Evolutionary conservation across 2,329 filamentous ascomycete genomes (phyloP).

Genomic region (Clathrospora elynae): DNA sequence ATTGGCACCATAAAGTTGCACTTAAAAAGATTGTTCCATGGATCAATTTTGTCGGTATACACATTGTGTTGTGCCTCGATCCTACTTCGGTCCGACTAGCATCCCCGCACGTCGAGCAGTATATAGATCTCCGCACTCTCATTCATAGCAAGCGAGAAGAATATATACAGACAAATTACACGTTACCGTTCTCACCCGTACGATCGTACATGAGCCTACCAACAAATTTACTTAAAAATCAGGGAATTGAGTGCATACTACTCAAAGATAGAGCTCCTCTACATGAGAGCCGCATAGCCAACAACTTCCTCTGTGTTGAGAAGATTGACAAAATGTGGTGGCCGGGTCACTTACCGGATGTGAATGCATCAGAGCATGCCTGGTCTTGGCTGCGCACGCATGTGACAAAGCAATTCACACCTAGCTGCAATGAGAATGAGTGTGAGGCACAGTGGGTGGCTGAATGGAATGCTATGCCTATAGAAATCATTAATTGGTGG

Average conservation of each 20-base stretch:
- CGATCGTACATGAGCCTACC: too few relatives aligned
- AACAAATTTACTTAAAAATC: too few relatives aligned
- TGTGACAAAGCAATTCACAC: constrained; percentile 7
- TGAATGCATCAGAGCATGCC: constrained; percentile 15
- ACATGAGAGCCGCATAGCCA: constrained; percentile 6
- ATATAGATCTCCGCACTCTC: too few relatives aligned
- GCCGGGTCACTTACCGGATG: constrained; percentile 11
- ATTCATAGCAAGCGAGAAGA: too few relatives aligned
- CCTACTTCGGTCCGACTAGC: too few relatives aligned
- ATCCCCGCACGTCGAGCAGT: too few relatives aligned
- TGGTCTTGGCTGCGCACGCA: constrained; percentile 9
- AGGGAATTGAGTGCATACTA: too few relatives aligned
- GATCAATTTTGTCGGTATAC: too few relatives aligned
- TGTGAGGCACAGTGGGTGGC: constrained; percentile 2
- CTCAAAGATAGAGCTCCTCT: constrained; percentile 13
- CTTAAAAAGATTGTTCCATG: too few relatives aligned
- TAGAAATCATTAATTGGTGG: constrained; percentile 10
- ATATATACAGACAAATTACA: too few relatives aligned
- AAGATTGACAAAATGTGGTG: constrained; percentile 8
- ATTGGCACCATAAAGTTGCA: constrained; percentile 4
- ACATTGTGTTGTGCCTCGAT: too few relatives aligned
- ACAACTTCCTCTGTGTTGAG: constrained; percentile 6
- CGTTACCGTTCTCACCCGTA: too few relatives aligned
- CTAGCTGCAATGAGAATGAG: constrained; percentile 1
- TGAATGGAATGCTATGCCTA: constrained; percentile 4